Percentiles rank a stretch among this genome's conserved stretches.
These are phyloP conservation scores for Trypanosoma caninum DNA, from an alignment of 208 protist species.

Conservation along the genomic window DNA sequence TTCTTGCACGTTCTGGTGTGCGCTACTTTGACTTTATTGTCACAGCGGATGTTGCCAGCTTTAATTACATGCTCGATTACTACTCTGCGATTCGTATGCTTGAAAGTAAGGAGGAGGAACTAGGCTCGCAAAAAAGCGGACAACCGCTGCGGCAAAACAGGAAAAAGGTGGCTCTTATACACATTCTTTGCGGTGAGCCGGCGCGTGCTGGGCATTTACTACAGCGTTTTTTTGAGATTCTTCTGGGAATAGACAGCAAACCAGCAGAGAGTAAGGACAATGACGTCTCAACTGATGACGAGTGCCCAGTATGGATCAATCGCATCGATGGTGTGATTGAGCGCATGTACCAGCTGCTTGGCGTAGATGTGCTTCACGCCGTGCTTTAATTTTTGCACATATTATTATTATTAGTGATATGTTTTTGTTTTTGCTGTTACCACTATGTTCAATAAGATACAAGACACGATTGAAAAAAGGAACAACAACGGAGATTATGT, in stretches of 20 bases:
- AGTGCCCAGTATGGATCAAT: constrained; percentile 39
- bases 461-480: too few species aligned
- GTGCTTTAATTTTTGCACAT: constrained; percentile 37
- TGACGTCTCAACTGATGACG: constrained; percentile 13
- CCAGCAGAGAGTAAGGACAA: constrained; percentile 6
- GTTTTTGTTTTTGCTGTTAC: too few species aligned
- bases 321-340: constrained; percentile 44
- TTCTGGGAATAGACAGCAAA: constrained; percentile 31
- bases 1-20: constrained; percentile 14
- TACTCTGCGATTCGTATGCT: constrained; percentile 28
- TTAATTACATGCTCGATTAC: constrained; percentile 66
- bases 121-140: neutral
- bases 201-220: constrained; percentile 47
- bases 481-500: too few species aligned
- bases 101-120: neutral
- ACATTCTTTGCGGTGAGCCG: constrained; percentile 45
- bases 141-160: neutral
- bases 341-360: constrained; percentile 50
- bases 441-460: too few species aligned
- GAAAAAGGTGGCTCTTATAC: constrained; percentile 28
- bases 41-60: constrained; percentile 63
- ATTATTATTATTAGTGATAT: too few species aligned
- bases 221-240: constrained; percentile 51
- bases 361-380: constrained; percentile 54
- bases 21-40: constrained; percentile 76